Conservation (phyloP, 768 basidiomycete species). For the Lactarius akahatsu region DNA sequence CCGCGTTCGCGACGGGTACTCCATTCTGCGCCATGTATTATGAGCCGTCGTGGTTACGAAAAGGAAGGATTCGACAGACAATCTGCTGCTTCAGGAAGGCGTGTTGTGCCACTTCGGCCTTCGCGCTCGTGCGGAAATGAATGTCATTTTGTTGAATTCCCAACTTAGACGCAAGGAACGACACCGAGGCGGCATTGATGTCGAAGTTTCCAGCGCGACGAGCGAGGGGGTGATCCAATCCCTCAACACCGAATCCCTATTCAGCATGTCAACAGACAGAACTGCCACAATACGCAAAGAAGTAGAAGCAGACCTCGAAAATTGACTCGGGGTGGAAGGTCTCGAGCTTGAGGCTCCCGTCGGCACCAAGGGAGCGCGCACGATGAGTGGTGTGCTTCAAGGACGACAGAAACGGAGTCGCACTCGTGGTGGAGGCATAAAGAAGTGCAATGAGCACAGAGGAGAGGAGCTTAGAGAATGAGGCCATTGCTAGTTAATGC, state of each 20-base stretch:
- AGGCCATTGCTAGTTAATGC: slow-evolving; percentile 20
- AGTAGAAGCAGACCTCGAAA: slow-evolving; percentile 29
- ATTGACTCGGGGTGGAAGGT: slow-evolving; percentile 34
- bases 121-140: slow-evolving; percentile 29
- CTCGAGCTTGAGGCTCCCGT: slow-evolving; percentile 28
- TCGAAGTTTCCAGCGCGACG: slow-evolving; percentile 29
- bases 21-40: slow-evolving; percentile 32
- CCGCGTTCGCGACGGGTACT: slow-evolving; percentile 41
- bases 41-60: background rate
- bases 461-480: slow-evolving; percentile 30
- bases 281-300: background rate
- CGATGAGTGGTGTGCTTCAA: slow-evolving; percentile 32
- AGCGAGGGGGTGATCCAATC: slow-evolving; percentile 32
- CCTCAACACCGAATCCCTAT: slow-evolving; percentile 32
- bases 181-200: slow-evolving; percentile 31
- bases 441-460: slow-evolving; percentile 31
- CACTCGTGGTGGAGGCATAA: slow-evolving; percentile 29
- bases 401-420: slow-evolving; percentile 28
- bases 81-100: slow-evolving; percentile 33
- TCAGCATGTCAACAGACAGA: slow-evolving; percentile 1
- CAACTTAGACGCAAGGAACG: slow-evolving; percentile 32
- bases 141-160: slow-evolving; percentile 26
- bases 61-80: slow-evolving; percentile 16
- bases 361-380: slow-evolving; percentile 27
- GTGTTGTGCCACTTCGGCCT: slow-evolving; percentile 26